Conservation (phyloP, 148 eudicot species). For the Heliosperma pusillum region DNA sequence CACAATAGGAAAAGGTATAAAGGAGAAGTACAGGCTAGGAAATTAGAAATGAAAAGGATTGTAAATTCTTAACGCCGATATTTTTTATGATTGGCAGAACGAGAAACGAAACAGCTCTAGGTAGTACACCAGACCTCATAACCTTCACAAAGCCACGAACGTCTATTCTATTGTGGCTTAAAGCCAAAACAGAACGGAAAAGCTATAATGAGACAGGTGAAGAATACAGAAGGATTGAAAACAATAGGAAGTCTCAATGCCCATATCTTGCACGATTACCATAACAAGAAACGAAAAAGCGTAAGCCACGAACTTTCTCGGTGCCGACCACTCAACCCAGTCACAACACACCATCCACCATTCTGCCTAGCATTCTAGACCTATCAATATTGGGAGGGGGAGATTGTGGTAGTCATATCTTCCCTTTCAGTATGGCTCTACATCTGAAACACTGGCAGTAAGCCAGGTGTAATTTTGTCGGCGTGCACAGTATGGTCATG, state of each 20-base stretch:
- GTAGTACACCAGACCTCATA: not conserved
- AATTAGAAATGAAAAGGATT: not conserved
- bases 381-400: no score
- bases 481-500: no score
- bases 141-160: not conserved
- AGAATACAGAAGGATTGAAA: not conserved
- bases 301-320: not conserved
- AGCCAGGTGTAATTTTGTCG: no score
- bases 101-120: not conserved
- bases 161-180: not conserved
- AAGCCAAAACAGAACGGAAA: not conserved
- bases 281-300: not conserved
- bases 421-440: no score
- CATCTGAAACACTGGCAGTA: no score
- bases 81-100: not conserved
- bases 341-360: not conserved
- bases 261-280: not conserved
- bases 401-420: no score
- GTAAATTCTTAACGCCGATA: not conserved
- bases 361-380: not conserved
- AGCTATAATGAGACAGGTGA: not conserved
- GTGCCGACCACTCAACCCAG: not conserved
- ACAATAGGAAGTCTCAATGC: not conserved
- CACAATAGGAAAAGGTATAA: not conserved
- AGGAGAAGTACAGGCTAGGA: not conserved